phyloP scores from a whole-genome alignment of 306 rosid species.

The Corylus avellana region DNA sequence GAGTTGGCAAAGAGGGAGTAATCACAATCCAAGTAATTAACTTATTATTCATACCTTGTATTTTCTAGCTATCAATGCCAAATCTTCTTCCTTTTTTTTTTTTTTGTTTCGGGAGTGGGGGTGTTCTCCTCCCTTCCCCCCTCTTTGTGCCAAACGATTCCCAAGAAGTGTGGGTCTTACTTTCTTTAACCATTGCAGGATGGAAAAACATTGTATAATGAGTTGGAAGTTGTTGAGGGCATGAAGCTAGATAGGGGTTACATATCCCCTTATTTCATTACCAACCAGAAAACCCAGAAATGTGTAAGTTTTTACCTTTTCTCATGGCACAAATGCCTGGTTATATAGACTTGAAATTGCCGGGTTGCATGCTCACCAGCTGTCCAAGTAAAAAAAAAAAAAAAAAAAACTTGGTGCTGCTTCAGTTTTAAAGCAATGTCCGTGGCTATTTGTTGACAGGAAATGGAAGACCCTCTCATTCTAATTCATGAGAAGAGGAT shows the following conservation, averaged over 20 bases:
- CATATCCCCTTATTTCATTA: constrained; percentile 89
- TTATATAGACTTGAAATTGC: background rate
- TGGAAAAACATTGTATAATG: constrained; percentile 84
- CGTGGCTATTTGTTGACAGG: constrained; percentile 47
- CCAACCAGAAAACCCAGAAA: constrained; percentile 91
- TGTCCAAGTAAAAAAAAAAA: background rate
- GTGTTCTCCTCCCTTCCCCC: background rate
- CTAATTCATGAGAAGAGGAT: constrained; percentile 95
- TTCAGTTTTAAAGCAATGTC: constrained; percentile 1
- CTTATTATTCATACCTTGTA: background rate
- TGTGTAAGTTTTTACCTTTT: constrained; percentile 59
- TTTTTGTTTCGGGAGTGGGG: background rate
- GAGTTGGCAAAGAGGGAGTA: constrained; percentile 97
- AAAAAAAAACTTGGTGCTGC: background rate
- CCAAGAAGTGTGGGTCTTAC: background rate
- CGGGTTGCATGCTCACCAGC: background rate
- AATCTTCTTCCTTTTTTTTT: background rate
- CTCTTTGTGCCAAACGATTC: background rate
- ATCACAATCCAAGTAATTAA: constrained; percentile 82
- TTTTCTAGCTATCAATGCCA: background rate
- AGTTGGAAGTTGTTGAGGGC: constrained; percentile 98
- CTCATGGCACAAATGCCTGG: background rate
- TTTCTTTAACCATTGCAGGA: constrained; percentile 57
- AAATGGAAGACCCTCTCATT: constrained; percentile 89
- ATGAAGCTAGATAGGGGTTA: constrained; percentile 98